phyloP scores from a whole-genome alignment of 1,284 basidiomycete genomes.

The Boletus smithii region DNA sequence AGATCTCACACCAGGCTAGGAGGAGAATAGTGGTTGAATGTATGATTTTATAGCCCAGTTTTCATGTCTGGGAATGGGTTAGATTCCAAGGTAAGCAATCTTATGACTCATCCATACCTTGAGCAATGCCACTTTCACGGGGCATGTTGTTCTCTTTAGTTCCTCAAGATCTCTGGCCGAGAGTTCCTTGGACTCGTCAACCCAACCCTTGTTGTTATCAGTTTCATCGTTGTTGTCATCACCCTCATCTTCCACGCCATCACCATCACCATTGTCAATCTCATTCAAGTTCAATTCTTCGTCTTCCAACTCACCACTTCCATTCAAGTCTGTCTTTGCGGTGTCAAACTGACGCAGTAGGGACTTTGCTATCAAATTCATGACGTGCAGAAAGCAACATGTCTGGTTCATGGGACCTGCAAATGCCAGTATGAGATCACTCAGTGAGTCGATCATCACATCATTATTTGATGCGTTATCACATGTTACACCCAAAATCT shows the following conservation, averaged over 20 bases:
- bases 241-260: not conserved
- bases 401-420: not conserved
- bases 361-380: not conserved
- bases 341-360: not conserved
- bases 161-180: too few species aligned
- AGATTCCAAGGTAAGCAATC: too few species aligned
- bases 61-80: not conserved
- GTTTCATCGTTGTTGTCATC: too few species aligned
- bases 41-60: conserved; percentile 9
- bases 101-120: too few species aligned
- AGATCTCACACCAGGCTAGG: conserved; percentile 5
- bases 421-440: not conserved
- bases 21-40: conserved; percentile 19
- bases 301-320: not conserved
- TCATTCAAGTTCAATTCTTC: not conserved
- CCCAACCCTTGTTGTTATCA: too few species aligned
- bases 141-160: too few species aligned
- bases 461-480: not conserved
- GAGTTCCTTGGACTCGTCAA: too few species aligned
- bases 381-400: not conserved
- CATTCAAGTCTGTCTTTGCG: not conserved
- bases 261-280: not conserved
- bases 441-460: not conserved
- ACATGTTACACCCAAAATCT: too few species aligned
- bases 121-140: too few species aligned